Evolutionary conservation across 257 asterid species (phyloP).

Genomic region (Solanum rostratum): DNA sequence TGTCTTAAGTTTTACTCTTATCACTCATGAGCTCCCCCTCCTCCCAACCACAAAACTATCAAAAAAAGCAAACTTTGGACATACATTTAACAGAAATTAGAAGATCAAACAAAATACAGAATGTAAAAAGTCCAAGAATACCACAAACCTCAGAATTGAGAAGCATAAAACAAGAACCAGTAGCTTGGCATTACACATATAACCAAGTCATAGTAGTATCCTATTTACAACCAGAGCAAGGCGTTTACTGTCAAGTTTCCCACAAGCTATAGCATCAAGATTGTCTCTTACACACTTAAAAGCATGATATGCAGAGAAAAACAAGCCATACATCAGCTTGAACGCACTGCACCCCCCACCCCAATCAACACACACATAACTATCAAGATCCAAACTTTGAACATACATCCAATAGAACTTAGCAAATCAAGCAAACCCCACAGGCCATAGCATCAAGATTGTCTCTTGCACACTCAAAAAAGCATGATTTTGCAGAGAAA

Average conservation of each 20-base stretch:
- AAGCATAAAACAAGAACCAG: not conserved
- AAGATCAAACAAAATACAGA: too few species aligned
- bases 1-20: too few species aligned
- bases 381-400: not conserved
- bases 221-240: not conserved
- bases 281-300: slow-evolving; percentile 5
- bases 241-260: not conserved
- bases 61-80: not conserved
- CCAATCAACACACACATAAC: not conserved
- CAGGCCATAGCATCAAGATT: not conserved
- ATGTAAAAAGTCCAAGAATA: not conserved
- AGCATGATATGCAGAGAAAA: slow-evolving; percentile 46
- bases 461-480: slow-evolving; percentile 33
- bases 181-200: not conserved
- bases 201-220: not conserved
- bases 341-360: not conserved
- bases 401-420: not conserved
- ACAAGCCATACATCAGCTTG: not conserved
- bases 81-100: not conserved
- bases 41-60: not conserved
- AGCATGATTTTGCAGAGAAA: slow-evolving; percentile 49
- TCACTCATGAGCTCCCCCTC: not conserved
- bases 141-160: not conserved
- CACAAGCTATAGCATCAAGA: not conserved
- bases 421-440: not conserved